These are phyloP conservation scores for Gloeophyllum trabeum DNA, from an alignment of 768 basidiomycete genomes.

Conservation along the genomic window DNA sequence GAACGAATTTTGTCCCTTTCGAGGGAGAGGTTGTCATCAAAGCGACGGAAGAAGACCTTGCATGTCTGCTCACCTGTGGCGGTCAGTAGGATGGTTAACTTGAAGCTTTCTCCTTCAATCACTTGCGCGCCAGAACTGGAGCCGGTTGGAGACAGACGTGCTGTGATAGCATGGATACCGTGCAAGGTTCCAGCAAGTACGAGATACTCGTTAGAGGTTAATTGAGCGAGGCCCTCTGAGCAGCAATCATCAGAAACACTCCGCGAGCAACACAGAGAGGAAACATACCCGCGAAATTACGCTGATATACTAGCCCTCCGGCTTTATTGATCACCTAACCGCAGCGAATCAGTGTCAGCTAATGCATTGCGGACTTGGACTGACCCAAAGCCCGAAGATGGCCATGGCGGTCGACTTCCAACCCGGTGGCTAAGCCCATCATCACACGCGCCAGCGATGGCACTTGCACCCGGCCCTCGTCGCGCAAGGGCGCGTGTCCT, in stretches of 20 bases:
- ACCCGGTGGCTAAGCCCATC: too few species aligned
- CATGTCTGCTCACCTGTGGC: conserved; percentile 56
- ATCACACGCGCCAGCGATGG: too few species aligned
- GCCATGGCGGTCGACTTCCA: conserved; percentile 61
- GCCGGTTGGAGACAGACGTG: conserved; percentile 76
- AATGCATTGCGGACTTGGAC: conserved; percentile 9
- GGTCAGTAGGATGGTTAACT: conserved; percentile 84
- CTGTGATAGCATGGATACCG: conserved; percentile 97
- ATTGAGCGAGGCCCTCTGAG: conserved; percentile 80
- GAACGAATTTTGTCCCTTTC: conserved; percentile 97
- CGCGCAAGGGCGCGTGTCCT: too few species aligned
- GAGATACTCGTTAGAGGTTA: conserved; percentile 91
- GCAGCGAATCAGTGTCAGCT: conserved; percentile 3
- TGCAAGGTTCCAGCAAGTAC: conserved; percentile 95
- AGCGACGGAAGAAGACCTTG: neutral
- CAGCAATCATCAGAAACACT: too few species aligned
- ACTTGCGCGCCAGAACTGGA: conserved; percentile 81
- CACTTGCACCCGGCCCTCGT: too few species aligned
- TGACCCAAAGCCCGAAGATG: conserved; percentile 75
- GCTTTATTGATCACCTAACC: conserved; percentile 93
- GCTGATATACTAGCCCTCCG: conserved; percentile 90
- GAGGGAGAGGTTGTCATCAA: neutral
- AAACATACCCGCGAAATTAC: conserved; percentile 76
- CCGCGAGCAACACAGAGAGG: neutral
- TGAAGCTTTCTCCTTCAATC: conserved; percentile 95